These are phyloP conservation scores for Gnomoniopsis smithogilvyi DNA, from an alignment of 2,329 filamentous ascomycete species.

Conservation along the genomic window DNA sequence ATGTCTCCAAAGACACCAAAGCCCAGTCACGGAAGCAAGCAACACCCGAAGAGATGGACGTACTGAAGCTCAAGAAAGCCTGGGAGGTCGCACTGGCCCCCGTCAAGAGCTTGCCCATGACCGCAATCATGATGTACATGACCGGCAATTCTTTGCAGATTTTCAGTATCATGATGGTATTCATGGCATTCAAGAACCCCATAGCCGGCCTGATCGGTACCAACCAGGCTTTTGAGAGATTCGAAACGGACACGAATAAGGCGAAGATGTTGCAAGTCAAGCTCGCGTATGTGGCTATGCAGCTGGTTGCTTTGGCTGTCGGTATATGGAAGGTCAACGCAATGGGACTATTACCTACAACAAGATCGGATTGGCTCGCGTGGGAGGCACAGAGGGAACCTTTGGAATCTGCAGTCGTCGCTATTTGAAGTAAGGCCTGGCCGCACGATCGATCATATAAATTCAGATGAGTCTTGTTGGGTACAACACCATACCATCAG, in stretches of 20 bases:
- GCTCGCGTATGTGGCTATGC: constrained; percentile 81
- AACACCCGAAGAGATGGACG: constrained; percentile 84
- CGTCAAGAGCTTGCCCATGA: constrained; percentile 95
- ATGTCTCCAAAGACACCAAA: constrained; percentile 44
- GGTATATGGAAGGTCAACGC: constrained; percentile 96
- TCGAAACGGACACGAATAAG: constrained; percentile 78
- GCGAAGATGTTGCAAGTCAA: constrained; percentile 78
- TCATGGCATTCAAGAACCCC: constrained; percentile 97
- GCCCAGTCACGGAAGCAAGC: constrained; percentile 60
- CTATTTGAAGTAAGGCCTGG: constrained; percentile 39
- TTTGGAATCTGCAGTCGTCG: constrained; percentile 63
- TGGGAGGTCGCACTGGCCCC: constrained; percentile 96
- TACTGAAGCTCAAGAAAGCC: constrained; percentile 94
- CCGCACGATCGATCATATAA: not conserved
- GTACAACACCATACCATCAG: not conserved
- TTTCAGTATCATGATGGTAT: constrained; percentile 99
- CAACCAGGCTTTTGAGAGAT: constrained; percentile 84
- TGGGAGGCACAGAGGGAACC: constrained; percentile 80
- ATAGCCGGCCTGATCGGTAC: constrained; percentile 79
- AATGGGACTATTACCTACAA: constrained; percentile 95
- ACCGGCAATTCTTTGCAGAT: constrained; percentile 97
- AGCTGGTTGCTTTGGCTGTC: constrained; percentile 76
- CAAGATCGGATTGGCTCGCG: constrained; percentile 93
- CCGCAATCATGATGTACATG: constrained; percentile 99
- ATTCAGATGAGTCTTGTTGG: not conserved